Conservation (phyloP, 139 green algal species). For the Marvania coccoides region DNA sequence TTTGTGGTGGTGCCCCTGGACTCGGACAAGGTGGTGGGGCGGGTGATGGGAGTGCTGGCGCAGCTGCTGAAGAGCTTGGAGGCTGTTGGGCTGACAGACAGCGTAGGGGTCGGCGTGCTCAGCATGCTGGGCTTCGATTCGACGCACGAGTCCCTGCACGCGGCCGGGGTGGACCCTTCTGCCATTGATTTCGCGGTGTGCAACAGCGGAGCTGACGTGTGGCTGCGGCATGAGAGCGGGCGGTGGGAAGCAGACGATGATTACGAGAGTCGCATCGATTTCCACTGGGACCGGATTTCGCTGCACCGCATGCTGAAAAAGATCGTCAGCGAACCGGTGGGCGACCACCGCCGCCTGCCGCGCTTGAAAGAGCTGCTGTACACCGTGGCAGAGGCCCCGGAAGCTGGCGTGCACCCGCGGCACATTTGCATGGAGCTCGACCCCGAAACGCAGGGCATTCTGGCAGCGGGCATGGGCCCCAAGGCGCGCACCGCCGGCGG, state of each 20-base stretch:
- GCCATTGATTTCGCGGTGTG: slow-evolving; percentile 57
- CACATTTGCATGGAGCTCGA: slow-evolving; percentile 37
- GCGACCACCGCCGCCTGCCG: slow-evolving; percentile 14
- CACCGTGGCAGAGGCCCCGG: slow-evolving; percentile 16
- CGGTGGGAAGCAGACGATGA: slow-evolving; percentile 41
- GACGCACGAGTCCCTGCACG: slow-evolving; percentile 18
- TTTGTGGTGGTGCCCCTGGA: slow-evolving; percentile 35
- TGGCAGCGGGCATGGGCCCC: slow-evolving; percentile 26
- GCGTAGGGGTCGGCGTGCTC: slow-evolving; percentile 47
- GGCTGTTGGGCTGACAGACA: neutral
- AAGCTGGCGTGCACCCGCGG: slow-evolving; percentile 26
- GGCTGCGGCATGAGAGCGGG: slow-evolving; percentile 23
- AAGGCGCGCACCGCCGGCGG: neutral
- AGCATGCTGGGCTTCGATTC: slow-evolving; percentile 56
- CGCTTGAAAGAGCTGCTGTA: slow-evolving; percentile 37
- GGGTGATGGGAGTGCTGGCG: slow-evolving; percentile 6
- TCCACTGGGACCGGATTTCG: slow-evolving; percentile 38
- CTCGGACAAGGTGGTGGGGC: slow-evolving; percentile 1
- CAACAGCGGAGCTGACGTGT: slow-evolving; percentile 54
- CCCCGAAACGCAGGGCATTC: slow-evolving; percentile 15
- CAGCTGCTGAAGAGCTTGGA: slow-evolving; percentile 3
- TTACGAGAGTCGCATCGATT: slow-evolving; percentile 51
- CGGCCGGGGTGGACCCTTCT: slow-evolving; percentile 15
- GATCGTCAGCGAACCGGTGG: slow-evolving; percentile 24
- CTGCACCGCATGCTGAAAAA: slow-evolving; percentile 40